Percentiles rank a stretch among this genome's conserved stretches.
These are phyloP conservation scores for Geoglossum cookeanum DNA, from an alignment of 2,329 filamentous ascomycete species.

Conservation along the genomic window DNA sequence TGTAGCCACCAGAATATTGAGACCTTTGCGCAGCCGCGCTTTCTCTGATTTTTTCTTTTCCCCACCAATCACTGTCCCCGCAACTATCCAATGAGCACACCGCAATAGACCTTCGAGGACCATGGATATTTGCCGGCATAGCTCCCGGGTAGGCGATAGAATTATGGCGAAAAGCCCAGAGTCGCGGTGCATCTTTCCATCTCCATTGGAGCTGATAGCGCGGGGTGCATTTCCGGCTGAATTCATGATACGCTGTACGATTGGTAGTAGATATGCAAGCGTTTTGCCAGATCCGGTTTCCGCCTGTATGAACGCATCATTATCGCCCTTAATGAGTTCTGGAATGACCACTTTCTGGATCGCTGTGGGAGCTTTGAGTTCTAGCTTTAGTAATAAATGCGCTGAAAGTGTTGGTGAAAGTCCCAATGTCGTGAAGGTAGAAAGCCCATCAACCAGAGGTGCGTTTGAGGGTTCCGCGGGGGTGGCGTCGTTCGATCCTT, in stretches of 20 bases:
- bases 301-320: constrained; percentile 88
- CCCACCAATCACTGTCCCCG: constrained; percentile 61
- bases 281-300: constrained; percentile 97
- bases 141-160: constrained; percentile 80
- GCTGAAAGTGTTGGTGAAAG: constrained; percentile 62
- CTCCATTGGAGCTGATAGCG: constrained; percentile 18
- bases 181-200: constrained; percentile 50
- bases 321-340: constrained; percentile 59
- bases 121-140: constrained; percentile 81
- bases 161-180: constrained; percentile 87
- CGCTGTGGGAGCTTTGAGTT: constrained; percentile 76
- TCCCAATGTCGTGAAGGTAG: constrained; percentile 72
- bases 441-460: constrained; percentile 63
- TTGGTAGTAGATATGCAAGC: constrained; percentile 79
- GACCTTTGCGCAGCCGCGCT: constrained; percentile 75
- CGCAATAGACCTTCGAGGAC: constrained; percentile 72
- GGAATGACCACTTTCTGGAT: constrained; percentile 84
- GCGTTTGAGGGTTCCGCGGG: constrained; percentile 67
- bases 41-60: constrained; percentile 72
- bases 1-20: constrained; percentile 91
- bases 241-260: constrained; percentile 71
- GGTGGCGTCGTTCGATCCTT: constrained; percentile 26
- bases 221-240: constrained; percentile 36
- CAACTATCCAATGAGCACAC: constrained; percentile 88
- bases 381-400: constrained; percentile 69